A percentile compares a stretch with the other conserved stretches of the same genome.
phyloP scores from a whole-genome alignment of 345 rosid genomes.

The Durio zibethinus region DNA sequence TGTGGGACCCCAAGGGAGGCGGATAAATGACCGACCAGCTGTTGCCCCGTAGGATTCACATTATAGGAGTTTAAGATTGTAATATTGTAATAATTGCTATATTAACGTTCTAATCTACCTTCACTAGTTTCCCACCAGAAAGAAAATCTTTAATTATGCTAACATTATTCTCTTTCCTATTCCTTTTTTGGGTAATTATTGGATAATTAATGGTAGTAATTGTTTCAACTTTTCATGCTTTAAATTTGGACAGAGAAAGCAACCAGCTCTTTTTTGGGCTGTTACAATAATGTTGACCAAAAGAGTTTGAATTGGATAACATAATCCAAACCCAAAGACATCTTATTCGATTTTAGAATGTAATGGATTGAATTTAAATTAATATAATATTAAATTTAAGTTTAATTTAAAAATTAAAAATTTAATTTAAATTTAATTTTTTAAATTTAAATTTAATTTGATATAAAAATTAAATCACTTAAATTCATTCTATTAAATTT shows the following conservation, averaged over 20 bases:
- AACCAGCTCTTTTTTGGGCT: background rate
- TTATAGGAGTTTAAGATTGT: background rate
- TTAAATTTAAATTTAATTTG: no score
- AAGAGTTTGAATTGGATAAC: background rate
- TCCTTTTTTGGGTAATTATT: background rate
- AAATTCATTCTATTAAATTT: no score
- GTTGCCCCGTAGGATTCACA: slow-evolving; percentile 4
- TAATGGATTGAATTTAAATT: no score
- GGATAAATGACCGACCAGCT: background rate
- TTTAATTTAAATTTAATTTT: no score
- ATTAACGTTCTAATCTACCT: background rate
- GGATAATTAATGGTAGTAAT: background rate
- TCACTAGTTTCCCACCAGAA: background rate
- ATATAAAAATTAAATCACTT: no score
- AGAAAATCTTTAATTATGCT: background rate
- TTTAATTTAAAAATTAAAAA: no score
- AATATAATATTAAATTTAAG: no score
- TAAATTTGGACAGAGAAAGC: background rate
- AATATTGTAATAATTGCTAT: background rate
- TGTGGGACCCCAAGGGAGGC: slow-evolving; percentile 11
- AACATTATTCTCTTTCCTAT: background rate
- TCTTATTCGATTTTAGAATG: no score
- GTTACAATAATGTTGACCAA: background rate
- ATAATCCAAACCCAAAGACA: background rate
- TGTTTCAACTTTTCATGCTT: background rate